These are phyloP conservation scores for Kodamaea kakaduensis DNA, from an alignment of 805 yeast species.

Conservation along the genomic window DNA sequence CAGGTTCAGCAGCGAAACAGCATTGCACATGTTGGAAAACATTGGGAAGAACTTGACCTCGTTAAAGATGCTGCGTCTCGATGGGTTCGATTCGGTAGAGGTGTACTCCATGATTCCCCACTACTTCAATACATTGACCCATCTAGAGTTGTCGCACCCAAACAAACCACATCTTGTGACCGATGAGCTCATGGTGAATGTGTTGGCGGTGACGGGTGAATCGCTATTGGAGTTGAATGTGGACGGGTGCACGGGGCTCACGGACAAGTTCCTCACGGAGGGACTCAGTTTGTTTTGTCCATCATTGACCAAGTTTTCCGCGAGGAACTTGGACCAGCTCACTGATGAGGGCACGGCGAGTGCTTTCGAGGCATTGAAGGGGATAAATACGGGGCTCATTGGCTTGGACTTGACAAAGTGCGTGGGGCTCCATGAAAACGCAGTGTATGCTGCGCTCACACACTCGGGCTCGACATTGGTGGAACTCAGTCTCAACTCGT, in stretches of 20 bases:
- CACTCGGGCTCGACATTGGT: slow-evolving; percentile 67
- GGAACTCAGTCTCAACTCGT: slow-evolving; percentile 70
- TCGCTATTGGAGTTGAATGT: slow-evolving; percentile 54
- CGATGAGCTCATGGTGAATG: slow-evolving; percentile 61
- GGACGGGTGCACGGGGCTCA: slow-evolving; percentile 70
- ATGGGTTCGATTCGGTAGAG: slow-evolving; percentile 58
- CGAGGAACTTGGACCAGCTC: slow-evolving; percentile 57
- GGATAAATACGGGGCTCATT: slow-evolving; percentile 51
- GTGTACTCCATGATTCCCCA: slow-evolving; percentile 65
- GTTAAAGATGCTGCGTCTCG: slow-evolving; percentile 64
- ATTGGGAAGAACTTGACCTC: slow-evolving; percentile 51
- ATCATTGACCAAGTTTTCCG: slow-evolving; percentile 53
- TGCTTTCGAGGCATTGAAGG: slow-evolving; percentile 54
- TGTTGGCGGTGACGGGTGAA: slow-evolving; percentile 60
- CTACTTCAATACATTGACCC: slow-evolving; percentile 48
- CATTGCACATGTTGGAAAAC: slow-evolving; percentile 57
- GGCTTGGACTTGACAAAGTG: slow-evolving; percentile 64
- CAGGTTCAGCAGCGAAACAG: slow-evolving; percentile 65
- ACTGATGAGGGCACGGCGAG: slow-evolving; percentile 63
- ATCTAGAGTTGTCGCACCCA: slow-evolving; percentile 68
- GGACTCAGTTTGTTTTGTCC: slow-evolving; percentile 60
- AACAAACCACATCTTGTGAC: slow-evolving; percentile 57
- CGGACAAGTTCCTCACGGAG: slow-evolving; percentile 56
- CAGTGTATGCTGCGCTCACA: slow-evolving; percentile 52
- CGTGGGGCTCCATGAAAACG: slow-evolving; percentile 56